phyloP scores from a whole-genome alignment of 768 basidiomycete species.

The Calocybe indica region DNA sequence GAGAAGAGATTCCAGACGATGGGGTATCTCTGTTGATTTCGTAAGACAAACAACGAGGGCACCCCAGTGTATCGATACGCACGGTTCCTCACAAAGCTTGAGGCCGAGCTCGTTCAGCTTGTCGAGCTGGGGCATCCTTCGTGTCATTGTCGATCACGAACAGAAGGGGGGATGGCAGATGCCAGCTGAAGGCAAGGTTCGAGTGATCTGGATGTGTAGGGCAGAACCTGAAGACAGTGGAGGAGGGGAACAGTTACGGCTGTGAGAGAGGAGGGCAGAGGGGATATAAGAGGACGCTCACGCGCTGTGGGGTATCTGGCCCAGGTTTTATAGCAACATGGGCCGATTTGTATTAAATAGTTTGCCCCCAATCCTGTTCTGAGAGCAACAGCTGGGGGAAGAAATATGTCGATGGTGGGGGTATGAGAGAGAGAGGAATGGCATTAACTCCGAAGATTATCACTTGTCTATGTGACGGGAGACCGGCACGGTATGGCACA shows the following conservation, averaged over 20 bases:
- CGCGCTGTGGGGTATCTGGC: not conserved
- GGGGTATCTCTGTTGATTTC: not conserved
- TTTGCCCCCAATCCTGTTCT: not conserved
- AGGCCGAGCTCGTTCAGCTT: constrained; percentile 2
- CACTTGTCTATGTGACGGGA: not conserved
- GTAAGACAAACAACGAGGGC: not conserved
- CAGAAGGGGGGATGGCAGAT: not conserved
- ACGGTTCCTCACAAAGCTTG: constrained; percentile 4
- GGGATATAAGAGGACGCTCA: not conserved
- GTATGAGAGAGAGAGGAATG: not conserved
- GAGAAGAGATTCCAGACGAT: not conserved
- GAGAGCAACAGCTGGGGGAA: not conserved
- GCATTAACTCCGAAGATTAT: constrained; percentile 4
- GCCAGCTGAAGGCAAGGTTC: too few species aligned
- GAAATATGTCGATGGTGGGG: constrained; percentile 2
- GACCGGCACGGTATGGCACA: not conserved
- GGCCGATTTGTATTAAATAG: not conserved
- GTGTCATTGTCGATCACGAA: not conserved
- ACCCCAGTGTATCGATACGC: not conserved
- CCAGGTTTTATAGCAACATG: constrained; percentile 14
- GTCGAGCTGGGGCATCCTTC: not conserved
- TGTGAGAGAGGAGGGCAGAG: not conserved
- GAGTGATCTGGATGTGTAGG: too few species aligned
- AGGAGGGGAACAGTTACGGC: constrained; percentile 4
- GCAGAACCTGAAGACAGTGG: not conserved